Evolutionary conservation across 352 stramenopile genomes (phyloP), one percentile per base, ranked within the genome.

Genomic region (Globisporangium spinosum): DNA sequence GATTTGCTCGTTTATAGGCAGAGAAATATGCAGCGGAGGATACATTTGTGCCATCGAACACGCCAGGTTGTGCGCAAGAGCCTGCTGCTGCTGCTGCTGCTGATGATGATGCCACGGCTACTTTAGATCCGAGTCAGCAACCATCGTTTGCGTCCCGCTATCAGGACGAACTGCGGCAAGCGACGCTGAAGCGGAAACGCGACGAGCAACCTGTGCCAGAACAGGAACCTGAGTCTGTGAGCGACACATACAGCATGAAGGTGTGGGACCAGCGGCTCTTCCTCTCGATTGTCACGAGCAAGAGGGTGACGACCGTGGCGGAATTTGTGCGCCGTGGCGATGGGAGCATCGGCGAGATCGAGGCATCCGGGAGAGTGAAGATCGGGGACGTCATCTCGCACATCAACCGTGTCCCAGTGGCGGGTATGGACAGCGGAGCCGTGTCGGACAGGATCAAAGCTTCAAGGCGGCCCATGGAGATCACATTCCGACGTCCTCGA

Each of bases 211-310:
- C 61, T 49, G 56, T 67, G 32, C 54, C 17, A 7, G 32, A 17
- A 0, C 13, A 49, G 15, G 43, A 49, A 20, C 43, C 43, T 0
- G 15, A n/a, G 5, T 2, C 43, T 22, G 43, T 59, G 13, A 34
- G 29, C n/a, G 70, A 65, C 20, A 69, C 69, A 0, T 51, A 75
- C 3, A 32, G 71, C 0, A 79, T 94, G 43, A 72, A 61, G 53
- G 64, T 94, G 0, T 91, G 82, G 80, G 85, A 78, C 15, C 54
- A 77, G 64, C 74, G 84, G n/a, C 72, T 94, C 45, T 90, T 86
- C 70, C 74, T 85, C 9, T 84, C 80, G 27, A 90, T 94, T 57
- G 80, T 80, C 66, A 87, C 83, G 38, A 80, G 71, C 58, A 68
- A 70, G 25, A 77, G 77, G 32, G 73, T 78, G 49, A 91, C 86